Conservation (phyloP, 257 asterid species). For the Gardenia jasminoides region DNA sequence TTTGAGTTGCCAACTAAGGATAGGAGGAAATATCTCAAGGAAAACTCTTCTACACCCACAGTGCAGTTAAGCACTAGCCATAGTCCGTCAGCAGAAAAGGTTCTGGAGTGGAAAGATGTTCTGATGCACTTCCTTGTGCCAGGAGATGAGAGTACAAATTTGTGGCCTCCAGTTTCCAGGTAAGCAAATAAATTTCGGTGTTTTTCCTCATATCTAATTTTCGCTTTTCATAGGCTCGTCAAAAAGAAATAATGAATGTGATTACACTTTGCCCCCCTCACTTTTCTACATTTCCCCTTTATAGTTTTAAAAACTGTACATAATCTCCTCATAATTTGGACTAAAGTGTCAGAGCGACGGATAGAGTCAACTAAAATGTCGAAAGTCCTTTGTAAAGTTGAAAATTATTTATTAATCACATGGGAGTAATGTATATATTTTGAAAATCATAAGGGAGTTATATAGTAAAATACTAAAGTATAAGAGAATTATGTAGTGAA, state of each 20-base stretch:
- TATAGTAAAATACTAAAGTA: too few relatives aligned
- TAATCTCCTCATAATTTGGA: too few relatives aligned
- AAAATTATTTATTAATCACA: too few relatives aligned
- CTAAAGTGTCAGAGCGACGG: too few relatives aligned
- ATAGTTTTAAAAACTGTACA: too few relatives aligned
- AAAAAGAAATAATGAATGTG: background rate
- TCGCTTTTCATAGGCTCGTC: background rate
- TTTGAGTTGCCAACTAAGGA: constrained; percentile 51
- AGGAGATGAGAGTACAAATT: constrained; percentile 16
- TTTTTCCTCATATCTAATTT: background rate
- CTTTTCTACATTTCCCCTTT: too few relatives aligned
- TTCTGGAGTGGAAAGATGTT: constrained; percentile 61
- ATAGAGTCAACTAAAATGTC: too few relatives aligned
- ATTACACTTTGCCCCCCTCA: too few relatives aligned
- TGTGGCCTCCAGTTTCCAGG: constrained; percentile 48
- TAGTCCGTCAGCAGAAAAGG: constrained; percentile 40
- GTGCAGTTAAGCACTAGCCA: constrained; percentile 50
- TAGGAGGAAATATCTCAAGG: constrained; percentile 45
- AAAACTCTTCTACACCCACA: constrained; percentile 40
- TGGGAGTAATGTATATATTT: too few relatives aligned
- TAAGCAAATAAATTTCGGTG: constrained; percentile 7
- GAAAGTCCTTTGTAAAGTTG: too few relatives aligned
- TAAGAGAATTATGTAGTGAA: too few relatives aligned
- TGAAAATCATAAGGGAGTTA: too few relatives aligned
- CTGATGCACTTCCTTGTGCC: constrained; percentile 38